Evolutionary conservation across 495 filamentous ascomycete species (phyloP).

Genomic region (Paragyromitra xinjiangensis): DNA sequence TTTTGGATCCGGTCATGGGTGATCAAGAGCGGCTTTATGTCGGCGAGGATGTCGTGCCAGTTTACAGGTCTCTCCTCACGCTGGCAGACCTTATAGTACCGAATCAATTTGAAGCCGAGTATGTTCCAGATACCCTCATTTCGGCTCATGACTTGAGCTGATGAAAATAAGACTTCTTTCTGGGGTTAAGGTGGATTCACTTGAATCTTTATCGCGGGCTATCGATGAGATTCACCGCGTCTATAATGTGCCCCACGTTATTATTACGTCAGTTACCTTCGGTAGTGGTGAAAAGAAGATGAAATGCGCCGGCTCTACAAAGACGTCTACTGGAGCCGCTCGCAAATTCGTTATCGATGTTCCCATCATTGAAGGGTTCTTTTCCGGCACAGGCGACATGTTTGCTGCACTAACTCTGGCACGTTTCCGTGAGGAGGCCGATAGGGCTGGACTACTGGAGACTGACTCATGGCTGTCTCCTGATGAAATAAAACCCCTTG

Average conservation of each 20-base stretch:
- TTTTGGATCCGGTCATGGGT: constrained; percentile 98
- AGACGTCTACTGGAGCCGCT: constrained; percentile 57
- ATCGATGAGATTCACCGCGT: constrained; percentile 78
- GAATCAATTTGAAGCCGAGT: constrained; percentile 98
- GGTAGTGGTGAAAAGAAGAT: constrained; percentile 50
- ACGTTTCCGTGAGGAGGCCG: constrained; percentile 80
- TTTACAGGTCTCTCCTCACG: constrained; percentile 79
- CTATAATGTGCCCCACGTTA: constrained; percentile 84
- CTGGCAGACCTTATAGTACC: constrained; percentile 92
- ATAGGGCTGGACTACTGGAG: constrained; percentile 60
- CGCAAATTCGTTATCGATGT: constrained; percentile 85
- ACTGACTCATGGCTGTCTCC: constrained; percentile 72
- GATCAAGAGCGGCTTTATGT: constrained; percentile 93
- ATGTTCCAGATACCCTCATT: constrained; percentile 37
- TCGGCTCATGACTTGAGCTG: background rate
- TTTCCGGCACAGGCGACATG: constrained; percentile 97
- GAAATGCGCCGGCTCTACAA: constrained; percentile 53
- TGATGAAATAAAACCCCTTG: constrained; percentile 71
- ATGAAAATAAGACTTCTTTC: constrained; percentile 73
- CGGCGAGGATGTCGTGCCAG: constrained; percentile 84
- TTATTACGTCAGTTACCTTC: constrained; percentile 82
- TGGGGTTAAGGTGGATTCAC: constrained; percentile 79
- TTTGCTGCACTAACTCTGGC: constrained; percentile 90
- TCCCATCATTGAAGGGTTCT: constrained; percentile 87
- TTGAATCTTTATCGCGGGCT: constrained; percentile 73